Evolutionary conservation across 768 basidiomycete genomes (phyloP).

Genomic region (Mycena vitilis): DNA sequence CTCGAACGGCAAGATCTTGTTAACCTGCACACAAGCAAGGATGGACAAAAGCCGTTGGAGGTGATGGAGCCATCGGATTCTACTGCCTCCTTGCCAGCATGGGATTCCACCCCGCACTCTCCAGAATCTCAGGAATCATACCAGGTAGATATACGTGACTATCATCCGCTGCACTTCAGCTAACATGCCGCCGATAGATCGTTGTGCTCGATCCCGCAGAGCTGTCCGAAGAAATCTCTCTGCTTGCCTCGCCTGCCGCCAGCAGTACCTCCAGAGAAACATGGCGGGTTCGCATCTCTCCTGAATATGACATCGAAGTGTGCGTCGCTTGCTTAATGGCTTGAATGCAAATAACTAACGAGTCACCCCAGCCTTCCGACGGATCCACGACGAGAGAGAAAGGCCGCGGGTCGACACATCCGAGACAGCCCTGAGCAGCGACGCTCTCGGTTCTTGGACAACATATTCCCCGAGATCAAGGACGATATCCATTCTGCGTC

Average conservation of each 20-base stretch:
- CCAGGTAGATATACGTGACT: conserved; percentile 4
- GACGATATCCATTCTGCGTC: conserved; percentile 10
- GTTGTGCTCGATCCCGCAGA: conserved; percentile 11
- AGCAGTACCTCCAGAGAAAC: conserved; percentile 5
- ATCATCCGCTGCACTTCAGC: no score
- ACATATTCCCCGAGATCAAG: conserved; percentile 22
- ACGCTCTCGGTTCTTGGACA: conserved; percentile 15
- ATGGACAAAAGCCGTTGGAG: no score
- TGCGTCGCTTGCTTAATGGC: not conserved
- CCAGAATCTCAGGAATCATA: not conserved
- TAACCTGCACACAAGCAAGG: no score
- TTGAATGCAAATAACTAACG: not conserved
- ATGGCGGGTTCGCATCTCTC: conserved; percentile 23
- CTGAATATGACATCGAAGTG: conserved; percentile 29
- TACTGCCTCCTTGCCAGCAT: no score
- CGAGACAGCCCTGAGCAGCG: conserved; percentile 23
- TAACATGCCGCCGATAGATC: conserved; percentile 8
- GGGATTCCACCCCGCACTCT: not conserved
- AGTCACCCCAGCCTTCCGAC: conserved; percentile 10
- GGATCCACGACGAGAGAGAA: not conserved
- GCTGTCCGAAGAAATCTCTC: conserved; percentile 23
- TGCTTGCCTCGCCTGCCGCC: conserved; percentile 15
- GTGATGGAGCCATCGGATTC: no score
- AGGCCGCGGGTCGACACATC: not conserved
- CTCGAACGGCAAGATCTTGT: no score